These are phyloP conservation scores for Thermothelomyces thermophilus DNA, from an alignment of 2,329 filamentous ascomycete genomes.

Conservation along the genomic window DNA sequence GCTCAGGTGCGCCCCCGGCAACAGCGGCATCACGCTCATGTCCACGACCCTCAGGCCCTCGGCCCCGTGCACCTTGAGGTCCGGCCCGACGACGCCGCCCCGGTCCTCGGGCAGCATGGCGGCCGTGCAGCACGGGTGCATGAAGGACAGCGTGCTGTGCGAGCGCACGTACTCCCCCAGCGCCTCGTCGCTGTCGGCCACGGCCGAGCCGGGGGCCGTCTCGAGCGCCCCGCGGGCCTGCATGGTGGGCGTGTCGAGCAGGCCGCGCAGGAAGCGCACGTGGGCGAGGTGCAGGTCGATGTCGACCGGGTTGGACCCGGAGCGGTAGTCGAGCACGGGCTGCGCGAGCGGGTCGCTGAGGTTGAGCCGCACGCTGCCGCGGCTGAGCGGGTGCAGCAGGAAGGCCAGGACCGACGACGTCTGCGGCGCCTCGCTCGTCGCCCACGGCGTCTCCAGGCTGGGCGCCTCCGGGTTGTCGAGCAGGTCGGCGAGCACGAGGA, in stretches of 20 bases:
- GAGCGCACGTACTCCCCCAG: conserved; percentile 8
- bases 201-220: conserved; percentile 29
- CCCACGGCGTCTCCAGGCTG: conserved; percentile 15
- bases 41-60: conserved; percentile 21
- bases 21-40: conserved; percentile 20
- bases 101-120: conserved; percentile 18
- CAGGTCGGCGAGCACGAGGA: conserved; percentile 11
- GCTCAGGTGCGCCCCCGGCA: conserved; percentile 17
- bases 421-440: conserved; percentile 12
- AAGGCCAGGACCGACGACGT: conserved; percentile 23
- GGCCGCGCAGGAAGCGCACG: conserved; percentile 27
- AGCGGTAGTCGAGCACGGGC: conserved; percentile 33
- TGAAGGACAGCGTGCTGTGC: conserved; percentile 9
- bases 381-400: conserved; percentile 26
- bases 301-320: conserved; percentile 43
- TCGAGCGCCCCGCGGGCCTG: conserved; percentile 31
- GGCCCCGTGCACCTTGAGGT: conserved; percentile 20
- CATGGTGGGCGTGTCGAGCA: conserved; percentile 23
- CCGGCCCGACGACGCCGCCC: conserved; percentile 17
- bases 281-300: conserved; percentile 40
- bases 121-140: conserved; percentile 26
- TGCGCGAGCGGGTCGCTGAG: conserved; percentile 29
- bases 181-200: conserved; percentile 20
- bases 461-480: conserved; percentile 11
- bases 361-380: conserved; percentile 21